Evolutionary conservation across 768 basidiomycete species (phyloP).

Genomic region (Suillus cothurnatus): DNA sequence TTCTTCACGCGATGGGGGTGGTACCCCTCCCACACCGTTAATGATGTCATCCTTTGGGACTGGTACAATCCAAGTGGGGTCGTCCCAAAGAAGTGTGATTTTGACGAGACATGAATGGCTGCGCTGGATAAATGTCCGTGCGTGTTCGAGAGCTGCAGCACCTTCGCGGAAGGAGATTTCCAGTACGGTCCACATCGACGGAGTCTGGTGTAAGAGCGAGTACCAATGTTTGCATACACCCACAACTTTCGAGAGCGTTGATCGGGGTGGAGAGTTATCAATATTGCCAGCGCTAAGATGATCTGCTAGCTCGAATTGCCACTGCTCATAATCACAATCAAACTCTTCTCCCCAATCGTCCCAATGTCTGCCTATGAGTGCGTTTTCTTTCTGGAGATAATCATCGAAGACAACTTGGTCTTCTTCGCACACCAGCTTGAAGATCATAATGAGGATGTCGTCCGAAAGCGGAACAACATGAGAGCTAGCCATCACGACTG

Average conservation of each 20-base stretch:
- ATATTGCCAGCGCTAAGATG: background rate
- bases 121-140: background rate
- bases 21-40: background rate
- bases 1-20: background rate
- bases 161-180: constrained; percentile 1
- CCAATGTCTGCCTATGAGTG: background rate
- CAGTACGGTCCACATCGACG: background rate
- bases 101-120: background rate
- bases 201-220: background rate
- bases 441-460: background rate
- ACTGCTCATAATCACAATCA: background rate
- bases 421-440: background rate
- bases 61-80: background rate
- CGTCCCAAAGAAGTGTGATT: constrained; percentile 2
- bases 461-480: background rate
- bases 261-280: background rate
- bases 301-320: background rate
- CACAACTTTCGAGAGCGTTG: background rate
- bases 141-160: constrained; percentile 1
- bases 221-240: background rate
- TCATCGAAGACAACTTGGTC: background rate
- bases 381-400: background rate
- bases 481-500: background rate
- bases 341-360: background rate
- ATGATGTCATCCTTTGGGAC: no score